Evolutionary conservation across 331 rosid genomes (phyloP).

Genomic region (Malus hybrid): DNA sequence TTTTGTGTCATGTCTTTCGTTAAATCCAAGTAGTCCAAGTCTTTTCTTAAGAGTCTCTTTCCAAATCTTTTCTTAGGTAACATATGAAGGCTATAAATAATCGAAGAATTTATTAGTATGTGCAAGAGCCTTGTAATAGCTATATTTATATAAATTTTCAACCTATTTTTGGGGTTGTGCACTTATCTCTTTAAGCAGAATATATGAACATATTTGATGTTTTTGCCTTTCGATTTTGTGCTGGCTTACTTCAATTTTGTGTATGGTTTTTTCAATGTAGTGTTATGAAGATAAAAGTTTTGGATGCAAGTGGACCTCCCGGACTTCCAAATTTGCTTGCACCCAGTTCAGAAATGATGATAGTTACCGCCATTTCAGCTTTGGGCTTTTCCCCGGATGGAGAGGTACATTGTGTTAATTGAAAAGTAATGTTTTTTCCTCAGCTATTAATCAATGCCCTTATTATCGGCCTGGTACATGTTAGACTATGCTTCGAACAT

Average conservation of each 20-base stretch:
- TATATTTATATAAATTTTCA: neutral
- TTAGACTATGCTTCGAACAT: neutral
- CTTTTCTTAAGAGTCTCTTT: too few relatives aligned
- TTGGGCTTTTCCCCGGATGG: conserved; percentile 96
- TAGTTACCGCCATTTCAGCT: conserved; percentile 73
- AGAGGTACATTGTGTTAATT: conserved; percentile 49
- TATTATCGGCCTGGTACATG: neutral
- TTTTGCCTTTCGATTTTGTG: neutral
- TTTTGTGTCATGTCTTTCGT: too few relatives aligned
- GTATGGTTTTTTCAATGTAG: conserved; percentile 33
- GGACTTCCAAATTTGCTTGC: conserved; percentile 94
- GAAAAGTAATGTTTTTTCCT: neutral
- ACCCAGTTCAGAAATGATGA: conserved; percentile 43
- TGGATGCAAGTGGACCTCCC: conserved; percentile 98
- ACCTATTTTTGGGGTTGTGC: neutral
- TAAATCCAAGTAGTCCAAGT: too few relatives aligned
- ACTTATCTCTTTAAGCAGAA: neutral
- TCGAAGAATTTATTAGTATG: neutral
- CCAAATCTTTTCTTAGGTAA: too few relatives aligned
- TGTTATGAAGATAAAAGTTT: conserved; percentile 66
- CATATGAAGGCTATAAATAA: too few relatives aligned
- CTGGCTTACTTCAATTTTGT: neutral
- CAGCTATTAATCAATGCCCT: neutral
- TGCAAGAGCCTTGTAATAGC: neutral
- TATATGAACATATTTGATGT: neutral